A percentile compares a stretch with the other conserved stretches of the same genome.
These are phyloP conservation scores for Cerrena zonata DNA, from an alignment of 1,284 basidiomycete species.

Conservation along the genomic window DNA sequence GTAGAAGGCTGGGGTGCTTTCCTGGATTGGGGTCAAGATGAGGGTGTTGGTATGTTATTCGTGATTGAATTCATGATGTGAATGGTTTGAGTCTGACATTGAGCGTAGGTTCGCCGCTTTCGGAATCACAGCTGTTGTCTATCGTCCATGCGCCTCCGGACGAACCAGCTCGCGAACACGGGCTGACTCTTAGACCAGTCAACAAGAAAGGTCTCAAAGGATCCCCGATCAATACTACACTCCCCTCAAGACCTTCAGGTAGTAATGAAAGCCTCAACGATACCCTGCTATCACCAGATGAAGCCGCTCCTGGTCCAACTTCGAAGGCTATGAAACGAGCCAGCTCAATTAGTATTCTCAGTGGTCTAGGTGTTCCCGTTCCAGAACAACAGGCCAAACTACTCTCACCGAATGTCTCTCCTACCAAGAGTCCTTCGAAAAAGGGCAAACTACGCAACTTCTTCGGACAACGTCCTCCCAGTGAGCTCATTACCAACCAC, in stretches of 20 bases:
- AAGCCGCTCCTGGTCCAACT: conserved; percentile 18
- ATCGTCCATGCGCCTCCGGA: conserved; percentile 82
- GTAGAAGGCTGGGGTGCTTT: conserved; percentile 88
- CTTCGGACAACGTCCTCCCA: conserved; percentile 95
- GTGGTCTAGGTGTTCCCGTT: conserved; percentile 79
- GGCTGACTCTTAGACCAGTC: conserved; percentile 65
- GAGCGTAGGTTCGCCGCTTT: conserved; percentile 60
- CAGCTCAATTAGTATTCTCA: conserved; percentile 89
- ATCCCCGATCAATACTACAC: conserved; percentile 21
- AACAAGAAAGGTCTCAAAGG: conserved; percentile 27
- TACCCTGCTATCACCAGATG: conserved; percentile 29
- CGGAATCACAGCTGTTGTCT: conserved; percentile 76
- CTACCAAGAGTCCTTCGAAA: conserved; percentile 32
- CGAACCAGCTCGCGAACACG: conserved; percentile 77
- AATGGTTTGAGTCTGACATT: conserved; percentile 9
- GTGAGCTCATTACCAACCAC: conserved; percentile 95
- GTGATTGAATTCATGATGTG: background rate
- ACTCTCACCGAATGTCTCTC: conserved; percentile 19
- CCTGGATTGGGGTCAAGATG: conserved; percentile 52
- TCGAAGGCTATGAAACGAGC: conserved; percentile 81
- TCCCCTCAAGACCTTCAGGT: conserved; percentile 16
- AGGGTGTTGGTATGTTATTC: conserved; percentile 43
- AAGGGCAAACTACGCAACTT: conserved; percentile 86
- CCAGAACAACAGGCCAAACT: conserved; percentile 56
- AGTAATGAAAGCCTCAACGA: conserved; percentile 35